phyloP scores from a whole-genome alignment of 1,284 basidiomycete genomes.

The Puccinia triticina region DNA sequence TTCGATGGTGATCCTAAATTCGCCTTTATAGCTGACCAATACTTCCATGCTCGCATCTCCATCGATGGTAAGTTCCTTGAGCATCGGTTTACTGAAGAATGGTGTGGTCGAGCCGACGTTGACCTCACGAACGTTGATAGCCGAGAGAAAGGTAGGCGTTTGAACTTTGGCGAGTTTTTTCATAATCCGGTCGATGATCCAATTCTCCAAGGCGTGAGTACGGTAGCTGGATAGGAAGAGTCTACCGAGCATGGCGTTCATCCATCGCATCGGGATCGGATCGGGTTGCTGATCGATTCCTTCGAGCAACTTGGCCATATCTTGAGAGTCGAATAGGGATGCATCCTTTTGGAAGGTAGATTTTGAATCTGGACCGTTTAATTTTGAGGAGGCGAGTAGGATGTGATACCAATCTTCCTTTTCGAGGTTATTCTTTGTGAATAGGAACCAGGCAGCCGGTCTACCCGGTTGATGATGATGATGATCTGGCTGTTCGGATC shows the following conservation, averaged over 20 bases:
- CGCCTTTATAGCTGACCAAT: constrained; percentile 80
- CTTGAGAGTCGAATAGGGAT: constrained; percentile 71
- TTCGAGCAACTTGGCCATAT: constrained; percentile 81
- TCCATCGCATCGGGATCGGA: constrained; percentile 93
- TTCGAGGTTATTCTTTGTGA: constrained; percentile 57
- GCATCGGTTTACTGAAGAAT: constrained; percentile 81
- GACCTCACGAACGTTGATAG: constrained; percentile 83
- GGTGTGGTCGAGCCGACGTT: constrained; percentile 79
- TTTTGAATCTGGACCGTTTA: constrained; percentile 59
- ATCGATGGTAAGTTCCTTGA: constrained; percentile 89
- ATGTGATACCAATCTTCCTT: constrained; percentile 90
- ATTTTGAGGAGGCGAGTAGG: constrained; percentile 73
- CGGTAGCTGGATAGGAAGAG: constrained; percentile 89
- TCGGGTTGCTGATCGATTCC: constrained; percentile 89
- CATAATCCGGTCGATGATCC: constrained; percentile 85
- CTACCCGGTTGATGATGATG: constrained; percentile 16
- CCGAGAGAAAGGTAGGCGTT: constrained; percentile 79
- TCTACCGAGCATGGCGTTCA: constrained; percentile 89
- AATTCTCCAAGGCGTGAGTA: constrained; percentile 76
- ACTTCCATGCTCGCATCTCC: constrained; percentile 89
- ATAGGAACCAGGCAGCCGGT: constrained; percentile 58
- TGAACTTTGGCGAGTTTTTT: constrained; percentile 90
- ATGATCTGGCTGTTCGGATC: neutral
- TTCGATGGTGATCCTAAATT: constrained; percentile 83
- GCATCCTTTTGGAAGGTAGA: constrained; percentile 57